Evolutionary conservation across 1,139 yeast genomes (phyloP).

Genomic region (Kluyveromyces sp.): DNA sequence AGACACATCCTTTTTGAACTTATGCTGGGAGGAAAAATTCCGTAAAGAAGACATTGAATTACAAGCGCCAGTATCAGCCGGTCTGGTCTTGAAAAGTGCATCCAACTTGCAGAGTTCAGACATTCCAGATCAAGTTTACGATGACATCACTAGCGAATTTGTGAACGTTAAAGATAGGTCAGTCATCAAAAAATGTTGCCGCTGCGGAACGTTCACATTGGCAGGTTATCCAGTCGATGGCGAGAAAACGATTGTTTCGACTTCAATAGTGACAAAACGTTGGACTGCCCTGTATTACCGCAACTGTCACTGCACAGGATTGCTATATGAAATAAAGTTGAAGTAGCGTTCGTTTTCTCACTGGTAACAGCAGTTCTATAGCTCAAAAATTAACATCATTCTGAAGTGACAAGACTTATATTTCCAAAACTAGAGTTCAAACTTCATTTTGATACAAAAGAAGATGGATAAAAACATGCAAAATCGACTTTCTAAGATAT

Average conservation of each 20-base stretch:
- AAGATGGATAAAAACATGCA: neutral
- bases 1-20: constrained; percentile 28
- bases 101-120: neutral
- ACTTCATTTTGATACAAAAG: neutral
- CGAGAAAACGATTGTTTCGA: constrained; percentile 30
- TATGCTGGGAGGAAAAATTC: constrained; percentile 27
- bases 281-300: constrained; percentile 34
- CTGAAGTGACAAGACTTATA: too few relatives aligned
- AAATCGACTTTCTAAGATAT: neutral
- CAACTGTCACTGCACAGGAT: constrained; percentile 32
- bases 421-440: neutral
- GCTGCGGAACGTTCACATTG: constrained; percentile 32
- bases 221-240: constrained; percentile 29
- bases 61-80: constrained; percentile 25
- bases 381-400: too few relatives aligned
- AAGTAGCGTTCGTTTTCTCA: neutral
- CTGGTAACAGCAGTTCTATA: neutral
- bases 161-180: constrained; percentile 20
- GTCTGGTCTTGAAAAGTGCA: constrained; percentile 22
- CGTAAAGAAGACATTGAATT: constrained; percentile 16
- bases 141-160: constrained; percentile 30
- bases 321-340: constrained; percentile 25
- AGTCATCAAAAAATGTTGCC: constrained; percentile 29
- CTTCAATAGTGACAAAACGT: constrained; percentile 30
- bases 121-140: constrained; percentile 18